These are phyloP conservation scores for Pilasporangium apinafurcum DNA, from an alignment of 352 stramenopile genomes.

Conservation along the genomic window DNA sequence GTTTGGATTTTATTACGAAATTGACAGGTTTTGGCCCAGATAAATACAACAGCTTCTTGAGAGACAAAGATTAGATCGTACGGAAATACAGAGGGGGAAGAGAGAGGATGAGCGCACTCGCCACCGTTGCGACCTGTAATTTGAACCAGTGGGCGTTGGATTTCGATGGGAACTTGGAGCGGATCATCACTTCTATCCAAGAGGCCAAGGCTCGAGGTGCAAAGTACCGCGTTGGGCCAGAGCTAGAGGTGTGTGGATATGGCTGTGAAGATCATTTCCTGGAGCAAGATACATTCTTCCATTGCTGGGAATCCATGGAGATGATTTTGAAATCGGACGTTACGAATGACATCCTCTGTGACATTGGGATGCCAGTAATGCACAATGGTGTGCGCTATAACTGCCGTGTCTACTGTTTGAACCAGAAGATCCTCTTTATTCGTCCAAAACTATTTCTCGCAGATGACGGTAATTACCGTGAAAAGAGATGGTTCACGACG, in stretches of 20 bases:
- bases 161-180: constrained; percentile 97
- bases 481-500: constrained; percentile 92
- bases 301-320: constrained; percentile 96
- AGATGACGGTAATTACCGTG: constrained; percentile 98
- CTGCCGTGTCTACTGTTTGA: constrained; percentile 93
- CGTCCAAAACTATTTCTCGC: constrained; percentile 92
- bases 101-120: constrained; percentile 74
- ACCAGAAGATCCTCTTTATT: constrained; percentile 92
- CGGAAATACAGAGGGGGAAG: too few species aligned
- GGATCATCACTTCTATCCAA: constrained; percentile 88
- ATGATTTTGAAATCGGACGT: constrained; percentile 78
- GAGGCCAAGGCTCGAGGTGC: constrained; percentile 82
- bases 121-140: constrained; percentile 97
- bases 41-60: too few species aligned
- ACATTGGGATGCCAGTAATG: constrained; percentile 97
- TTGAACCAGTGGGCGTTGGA: constrained; percentile 99
- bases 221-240: constrained; percentile 91
- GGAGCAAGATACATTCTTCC: constrained; percentile 96
- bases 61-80: too few species aligned
- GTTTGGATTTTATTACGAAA: too few species aligned
- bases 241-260: constrained; percentile 98
- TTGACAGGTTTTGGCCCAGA: too few species aligned
- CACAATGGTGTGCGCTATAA: constrained; percentile 97
- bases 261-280: constrained; percentile 99
- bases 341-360: constrained; percentile 94